Evolutionary conservation across 2,329 filamentous ascomycete species (phyloP), one percentile per base, ranked within the genome.

Genomic region (Trichoderma cornu-damae): DNA sequence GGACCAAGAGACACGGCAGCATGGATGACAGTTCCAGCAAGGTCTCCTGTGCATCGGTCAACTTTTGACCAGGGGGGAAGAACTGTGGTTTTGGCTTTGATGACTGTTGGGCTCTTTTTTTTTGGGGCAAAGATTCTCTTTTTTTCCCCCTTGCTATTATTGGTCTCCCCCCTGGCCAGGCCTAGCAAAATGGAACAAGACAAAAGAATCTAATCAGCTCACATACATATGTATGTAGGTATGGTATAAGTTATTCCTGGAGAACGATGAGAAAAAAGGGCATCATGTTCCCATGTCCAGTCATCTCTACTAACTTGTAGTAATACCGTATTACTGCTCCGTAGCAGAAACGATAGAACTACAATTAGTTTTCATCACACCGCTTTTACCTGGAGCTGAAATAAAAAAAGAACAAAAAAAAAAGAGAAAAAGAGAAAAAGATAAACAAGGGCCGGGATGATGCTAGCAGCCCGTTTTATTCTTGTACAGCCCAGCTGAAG

Each of bases 1-100:
- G 51, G 51, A 55, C 42, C 51, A 37, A 20, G 42, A 47, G 51
- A 55, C 51, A 55, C 51, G 34, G 51, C 51, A 46, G 51, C 51
- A 55, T 46, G 51, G 51, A 42, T 55, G 32, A 46, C 6, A 22
- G 18, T 35, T 51, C 34, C 16, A 47, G n/a, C 43, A 47, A 47
- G 43, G 43, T 18, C 26, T 30, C 30, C 16, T 22, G 26, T 49
- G 30, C 50, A 44, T 53, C 38, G 28, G 50, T 53, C 42, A 38
- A 18, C 16, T 28, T 30, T 20, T 53, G 50, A 53, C 50, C 50
- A n/a, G 20, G 50, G 50, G 50, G 6, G 28, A 28, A 8, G 8
- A 22, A 53, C 28, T 35, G 50, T 43, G 49, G 40, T 52, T 18
- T 42, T n/a, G 6, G 28, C 26, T 22, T 16, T 18, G 26, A 53